These are phyloP conservation scores for Pseudophaeomoniella oleicola DNA, from an alignment of 2,329 filamentous ascomycete genomes.

Conservation along the genomic window DNA sequence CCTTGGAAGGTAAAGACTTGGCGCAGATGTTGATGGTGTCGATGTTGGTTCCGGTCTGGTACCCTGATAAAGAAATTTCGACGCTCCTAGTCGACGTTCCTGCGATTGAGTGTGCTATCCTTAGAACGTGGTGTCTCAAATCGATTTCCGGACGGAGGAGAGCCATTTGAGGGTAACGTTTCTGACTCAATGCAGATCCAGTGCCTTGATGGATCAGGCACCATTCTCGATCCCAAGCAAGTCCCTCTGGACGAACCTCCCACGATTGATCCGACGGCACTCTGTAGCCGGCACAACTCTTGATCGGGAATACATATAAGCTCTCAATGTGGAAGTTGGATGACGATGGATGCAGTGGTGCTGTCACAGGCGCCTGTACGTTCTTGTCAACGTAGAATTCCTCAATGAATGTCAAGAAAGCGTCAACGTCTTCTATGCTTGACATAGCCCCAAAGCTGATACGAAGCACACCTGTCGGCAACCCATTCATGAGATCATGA, in stretches of 20 bases:
- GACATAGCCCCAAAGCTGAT: slow-evolving; percentile 87
- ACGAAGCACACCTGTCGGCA: slow-evolving; percentile 75
- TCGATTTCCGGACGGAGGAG: slow-evolving; percentile 64
- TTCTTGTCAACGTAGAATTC: slow-evolving; percentile 47
- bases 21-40: slow-evolving; percentile 50
- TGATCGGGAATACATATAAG: slow-evolving; percentile 76
- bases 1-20: slow-evolving; percentile 39
- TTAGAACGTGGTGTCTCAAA: slow-evolving; percentile 49
- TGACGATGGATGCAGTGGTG: slow-evolving; percentile 2
- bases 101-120: slow-evolving; percentile 33
- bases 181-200: slow-evolving; percentile 73
- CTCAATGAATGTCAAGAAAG: slow-evolving; percentile 54
- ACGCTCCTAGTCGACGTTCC: slow-evolving; percentile 17
- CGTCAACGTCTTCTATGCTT: slow-evolving; percentile 55
- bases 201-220: slow-evolving; percentile 81
- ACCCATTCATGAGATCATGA: slow-evolving; percentile 67
- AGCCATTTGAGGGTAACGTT: slow-evolving; percentile 76
- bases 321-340: slow-evolving; percentile 40
- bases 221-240: slow-evolving; percentile 95
- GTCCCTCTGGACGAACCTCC: slow-evolving; percentile 66
- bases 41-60: slow-evolving; percentile 24
- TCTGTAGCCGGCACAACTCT: slow-evolving; percentile 72
- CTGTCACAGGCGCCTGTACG: slow-evolving; percentile 8
- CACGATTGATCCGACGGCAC: slow-evolving; percentile 52
- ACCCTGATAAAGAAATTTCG: slow-evolving; percentile 21